Evolutionary conservation across 164 flowering plant species (phyloP), one percentile per base, ranked within the genome.

Genomic region (Nymphaea colorata): DNA sequence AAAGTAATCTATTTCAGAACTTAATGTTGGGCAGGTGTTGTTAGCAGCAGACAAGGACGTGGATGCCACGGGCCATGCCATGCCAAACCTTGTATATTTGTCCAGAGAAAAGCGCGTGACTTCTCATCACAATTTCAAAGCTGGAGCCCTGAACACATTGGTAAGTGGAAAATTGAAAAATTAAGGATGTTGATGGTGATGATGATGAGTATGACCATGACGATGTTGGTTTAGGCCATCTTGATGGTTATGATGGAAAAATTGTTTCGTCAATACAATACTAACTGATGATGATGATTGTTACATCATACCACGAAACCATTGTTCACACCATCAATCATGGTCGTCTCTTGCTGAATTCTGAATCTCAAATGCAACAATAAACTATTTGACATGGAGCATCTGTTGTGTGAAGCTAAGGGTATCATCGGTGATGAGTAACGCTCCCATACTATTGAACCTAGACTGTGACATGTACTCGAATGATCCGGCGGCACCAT

Each of bases 101-200:
- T 84, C 96, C 2, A 79, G 98, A 67, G 77, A 86, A 72, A 93
- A 93, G 66, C 81, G 83, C 63, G 79, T 5, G 59, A 17, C 69
- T 4, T 72, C 76, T 16, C 83, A 77, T 6, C 92, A 89, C 76
- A 74, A 82, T 66, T 93, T 89, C 68, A 93, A 93, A 78, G 94
- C 96, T 8, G 97, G 98, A n/a, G 97, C 97, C 57, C 96, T 93
- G 6, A 93, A 93, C 61, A 76, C 73, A 47, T 68, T 93, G 81
- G 98, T 93, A 69, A 79, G 79, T 57, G 2, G 25, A 6, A 10
- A 25, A 25, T 25, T 25, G 36, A 25, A 25, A 25, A 10, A 61
- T 36, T 5, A 10, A n/a, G 6, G 25, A 4, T 61, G 63, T 15
- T 16, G 6, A 61, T 25, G 25, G 6, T 25, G 8, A 61, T 61